Evolutionary conservation across 169 alveolate species (phyloP), one percentile per base, ranked within the genome.

Genomic region (Toxoplasma gondii): DNA sequence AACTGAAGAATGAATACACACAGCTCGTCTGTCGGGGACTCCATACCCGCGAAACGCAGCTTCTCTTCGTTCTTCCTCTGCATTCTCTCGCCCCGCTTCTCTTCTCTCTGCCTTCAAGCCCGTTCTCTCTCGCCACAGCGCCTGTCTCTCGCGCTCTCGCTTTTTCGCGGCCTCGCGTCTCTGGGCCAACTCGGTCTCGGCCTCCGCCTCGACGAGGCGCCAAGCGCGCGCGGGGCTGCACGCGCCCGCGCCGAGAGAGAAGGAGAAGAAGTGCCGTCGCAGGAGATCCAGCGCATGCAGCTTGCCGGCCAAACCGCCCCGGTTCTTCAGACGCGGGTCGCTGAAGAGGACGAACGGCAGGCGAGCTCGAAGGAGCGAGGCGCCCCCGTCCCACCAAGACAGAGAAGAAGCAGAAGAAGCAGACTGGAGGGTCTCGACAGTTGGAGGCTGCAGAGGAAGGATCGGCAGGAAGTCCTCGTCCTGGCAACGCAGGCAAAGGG

Each of bases 381-480:
- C 34, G 82, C 94, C 94, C 27, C 94, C 94, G 49, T 91, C 94
- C 94, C 94, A 91, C 94, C 94, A 91, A 10, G 34, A 67, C 34
- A 22, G n/a, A 9, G 45, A 17, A 12, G 69, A 82, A 4, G 19
- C 38, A 17, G 67, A 36, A 39, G 38, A 82, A 34, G 29, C 16
- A 41, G 64, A 12, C 53, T 22, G 1, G 24, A 31, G 41, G 24
- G 90, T 4, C 38, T 36, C 90, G 34, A 82, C n/a, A 2, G 90
- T 24, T 16, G 67, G 90, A 2, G 90, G 67, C 41, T 38, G 67
- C 16, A 82, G 67, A 38, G 67, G 38, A 4, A 44, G 10, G 90
- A 82, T 43, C n/a, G 90, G 90, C 10, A 43, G 38, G 41, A 41
- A 43, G 64, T 82, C 90, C 39, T 38, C 90, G 4, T 43, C 2